These are phyloP conservation scores for Dissophora globulifera DNA, from an alignment of 192 early-diverging fungal species.

Conservation along the genomic window DNA sequence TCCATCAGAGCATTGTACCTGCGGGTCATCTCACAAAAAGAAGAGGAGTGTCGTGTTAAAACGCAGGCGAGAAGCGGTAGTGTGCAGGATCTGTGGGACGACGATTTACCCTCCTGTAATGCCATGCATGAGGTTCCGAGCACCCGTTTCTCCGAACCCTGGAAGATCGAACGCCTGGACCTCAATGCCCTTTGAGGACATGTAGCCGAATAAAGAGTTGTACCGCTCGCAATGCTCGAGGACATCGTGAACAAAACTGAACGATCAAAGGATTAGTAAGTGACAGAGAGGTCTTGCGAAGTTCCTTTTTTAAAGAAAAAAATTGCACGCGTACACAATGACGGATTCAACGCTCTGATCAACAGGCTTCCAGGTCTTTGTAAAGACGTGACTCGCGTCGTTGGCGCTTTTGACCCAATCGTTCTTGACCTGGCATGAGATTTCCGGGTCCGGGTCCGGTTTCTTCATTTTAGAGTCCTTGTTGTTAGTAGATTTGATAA, in stretches of 20 bases:
- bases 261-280: background rate
- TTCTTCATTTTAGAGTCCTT: background rate
- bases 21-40: background rate
- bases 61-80: background rate
- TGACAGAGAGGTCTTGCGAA: background rate
- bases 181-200: slow-evolving; percentile 38
- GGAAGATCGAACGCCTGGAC: slow-evolving; percentile 46
- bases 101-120: slow-evolving; percentile 48
- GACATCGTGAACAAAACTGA: slow-evolving; percentile 44
- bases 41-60: background rate
- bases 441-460: slow-evolving; percentile 14
- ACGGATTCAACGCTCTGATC: slow-evolving; percentile 9
- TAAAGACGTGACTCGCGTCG: slow-evolving; percentile 29
- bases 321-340: slow-evolving; percentile 20
- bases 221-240: slow-evolving; percentile 45
- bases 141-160: slow-evolving; percentile 46
- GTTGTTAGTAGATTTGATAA: background rate
- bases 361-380: slow-evolving; percentile 39
- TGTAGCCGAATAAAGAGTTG: slow-evolving; percentile 23
- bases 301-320: too few relatives aligned
- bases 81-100: background rate
- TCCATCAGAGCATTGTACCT: slow-evolving; percentile 36
- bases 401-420: slow-evolving; percentile 33
- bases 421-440: slow-evolving; percentile 18
- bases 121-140: slow-evolving; percentile 12